Evolutionary conservation across 148 eudicot genomes (phyloP), one percentile per base, ranked within the genome.

Genomic region (Heliamphora exappendiculata): DNA sequence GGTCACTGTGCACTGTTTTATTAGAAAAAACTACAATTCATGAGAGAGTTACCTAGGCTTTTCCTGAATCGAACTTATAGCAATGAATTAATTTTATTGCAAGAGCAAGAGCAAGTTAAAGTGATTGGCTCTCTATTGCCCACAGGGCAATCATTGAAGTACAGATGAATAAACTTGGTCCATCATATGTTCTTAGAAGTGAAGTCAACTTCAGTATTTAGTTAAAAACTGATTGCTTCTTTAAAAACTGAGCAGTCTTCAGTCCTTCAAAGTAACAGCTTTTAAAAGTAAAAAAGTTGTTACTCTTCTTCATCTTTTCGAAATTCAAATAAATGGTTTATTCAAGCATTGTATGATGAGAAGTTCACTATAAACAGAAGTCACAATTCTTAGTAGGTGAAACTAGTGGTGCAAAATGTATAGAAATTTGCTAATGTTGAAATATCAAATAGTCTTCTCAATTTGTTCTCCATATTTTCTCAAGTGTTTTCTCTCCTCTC

Each of bases 181-280:
- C 26, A n/a, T 16, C 0, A 64, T 64, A 4, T 12, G 14, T 64
- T 39, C 8, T 36, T 33, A 19, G n/a, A 8, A 19, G 44, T 64
- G 0, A 63, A 9, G 41, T 64, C 24, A 36, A 64, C 12, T 20
- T 33, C 36, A 17, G 20, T 8, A 19, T 3, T 11, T 64, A 10
- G 0, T 64, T 64, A 64, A 39, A 63, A 34, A 64, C 42, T 33
- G 68, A 64, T 34, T 65, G 69, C 69, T 65, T 65, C 44, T 34
- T 12, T 37, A 44, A 65, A 65, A 65, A 65, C 29, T 57, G 31
- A 57, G 29, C 8, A 57, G 29, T 22, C 29, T 57, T 37, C 3
- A 19, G 28, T 65, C 69, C 69, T 36, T 29, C n/a, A 33, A 64
- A 20, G 24, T 42, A 34, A 34, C 42, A 28, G 44, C 68, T 36